Evolutionary conservation across 2,329 filamentous ascomycete genomes (phyloP).

Genomic region (Davidsoniella eucalypti): DNA sequence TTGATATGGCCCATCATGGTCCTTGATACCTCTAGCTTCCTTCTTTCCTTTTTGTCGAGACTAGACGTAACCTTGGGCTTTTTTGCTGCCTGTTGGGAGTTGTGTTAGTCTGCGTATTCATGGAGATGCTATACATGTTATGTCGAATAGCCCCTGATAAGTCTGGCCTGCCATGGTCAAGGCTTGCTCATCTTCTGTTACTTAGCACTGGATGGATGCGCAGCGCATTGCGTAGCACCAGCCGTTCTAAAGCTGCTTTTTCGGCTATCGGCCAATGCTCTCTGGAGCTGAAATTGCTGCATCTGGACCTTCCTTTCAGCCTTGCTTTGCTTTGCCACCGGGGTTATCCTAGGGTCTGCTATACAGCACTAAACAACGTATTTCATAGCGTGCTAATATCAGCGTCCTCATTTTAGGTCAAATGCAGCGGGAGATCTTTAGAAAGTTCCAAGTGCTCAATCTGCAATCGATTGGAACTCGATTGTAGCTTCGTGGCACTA

Average conservation of each 20-base stretch:
- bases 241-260: too few species aligned
- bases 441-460: slow-evolving; percentile 22
- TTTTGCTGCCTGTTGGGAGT: not conserved
- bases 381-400: slow-evolving; percentile 6
- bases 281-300: too few species aligned
- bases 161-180: too few species aligned
- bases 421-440: slow-evolving; percentile 24
- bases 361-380: not conserved
- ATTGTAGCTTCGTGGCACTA: slow-evolving; percentile 21
- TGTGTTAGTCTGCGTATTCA: not conserved
- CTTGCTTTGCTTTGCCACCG: too few species aligned
- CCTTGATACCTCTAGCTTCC: not conserved
- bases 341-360: not conserved
- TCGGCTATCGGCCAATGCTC: too few species aligned
- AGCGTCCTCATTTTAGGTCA: slow-evolving; percentile 21
- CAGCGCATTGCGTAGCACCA: too few species aligned
- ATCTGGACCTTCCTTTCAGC: too few species aligned
- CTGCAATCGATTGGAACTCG: slow-evolving; percentile 22
- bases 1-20: not conserved
- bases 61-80: not conserved
- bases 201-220: too few species aligned
- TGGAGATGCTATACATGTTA: not conserved
- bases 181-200: too few species aligned
- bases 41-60: not conserved
- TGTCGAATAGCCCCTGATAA: not conserved